These are phyloP conservation scores for Podila epigama DNA, from an alignment of 192 early-diverging fungal species.

Conservation along the genomic window DNA sequence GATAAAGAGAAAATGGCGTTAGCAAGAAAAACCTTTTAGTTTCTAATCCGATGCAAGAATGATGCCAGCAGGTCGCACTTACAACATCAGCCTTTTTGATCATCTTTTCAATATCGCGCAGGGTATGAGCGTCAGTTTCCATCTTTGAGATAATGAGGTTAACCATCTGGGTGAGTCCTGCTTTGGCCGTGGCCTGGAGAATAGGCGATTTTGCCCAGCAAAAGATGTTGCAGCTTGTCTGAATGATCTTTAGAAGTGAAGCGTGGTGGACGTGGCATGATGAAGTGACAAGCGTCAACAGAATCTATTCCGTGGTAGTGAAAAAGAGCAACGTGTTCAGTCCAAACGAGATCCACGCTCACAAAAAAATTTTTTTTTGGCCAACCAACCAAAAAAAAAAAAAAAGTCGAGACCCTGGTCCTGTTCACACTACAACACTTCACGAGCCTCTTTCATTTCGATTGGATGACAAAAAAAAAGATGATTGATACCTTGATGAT, in stretches of 20 bases:
- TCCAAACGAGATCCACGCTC: no score
- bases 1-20: no score
- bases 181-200: slow-evolving; percentile 55
- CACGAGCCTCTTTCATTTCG: neutral
- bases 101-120: slow-evolving; percentile 40
- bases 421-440: neutral
- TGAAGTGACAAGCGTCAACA: slow-evolving; percentile 53
- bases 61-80: neutral
- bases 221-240: slow-evolving; percentile 55
- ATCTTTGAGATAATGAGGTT: slow-evolving; percentile 52
- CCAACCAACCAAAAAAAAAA: neutral
- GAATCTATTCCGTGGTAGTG: slow-evolving; percentile 8
- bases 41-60: no score
- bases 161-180: slow-evolving; percentile 55
- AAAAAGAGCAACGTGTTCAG: neutral
- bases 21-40: no score
- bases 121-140: slow-evolving; percentile 45
- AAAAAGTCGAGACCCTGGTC: neutral
- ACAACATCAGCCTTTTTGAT: slow-evolving; percentile 1
- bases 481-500: slow-evolving; percentile 49
- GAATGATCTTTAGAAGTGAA: slow-evolving; percentile 53
- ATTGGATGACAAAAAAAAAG: neutral
- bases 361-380: no score
- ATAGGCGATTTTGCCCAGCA: slow-evolving; percentile 53
- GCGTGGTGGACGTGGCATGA: slow-evolving; percentile 53